A percentile compares a stretch with the other conserved stretches of the same genome.
Evolutionary conservation across 805 yeast species (phyloP).

Genomic region (Cyberlindnera nakhonratchasimensis): DNA sequence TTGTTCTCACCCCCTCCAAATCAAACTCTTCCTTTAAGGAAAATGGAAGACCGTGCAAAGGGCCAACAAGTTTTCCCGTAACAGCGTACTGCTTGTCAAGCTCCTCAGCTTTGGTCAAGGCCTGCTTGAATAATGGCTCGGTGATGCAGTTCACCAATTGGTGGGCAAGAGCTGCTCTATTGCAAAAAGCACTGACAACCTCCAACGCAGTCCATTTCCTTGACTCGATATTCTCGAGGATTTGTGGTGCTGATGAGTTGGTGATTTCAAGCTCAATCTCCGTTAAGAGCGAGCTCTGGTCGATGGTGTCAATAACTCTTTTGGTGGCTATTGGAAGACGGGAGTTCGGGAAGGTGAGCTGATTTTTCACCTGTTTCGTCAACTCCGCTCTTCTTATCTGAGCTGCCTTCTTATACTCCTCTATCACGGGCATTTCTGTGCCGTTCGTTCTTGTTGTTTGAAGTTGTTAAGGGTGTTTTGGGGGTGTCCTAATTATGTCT

Average conservation of each 20-base stretch:
- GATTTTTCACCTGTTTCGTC: background rate
- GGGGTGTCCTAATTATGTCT: too few species aligned
- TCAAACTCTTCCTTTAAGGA: constrained; percentile 47
- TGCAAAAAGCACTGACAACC: constrained; percentile 51
- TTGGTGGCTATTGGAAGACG: background rate
- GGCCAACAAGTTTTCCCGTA: constrained; percentile 52
- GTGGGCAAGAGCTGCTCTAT: constrained; percentile 56
- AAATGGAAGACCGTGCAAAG: constrained; percentile 65
- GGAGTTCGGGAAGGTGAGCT: background rate
- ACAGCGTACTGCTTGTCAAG: constrained; percentile 45
- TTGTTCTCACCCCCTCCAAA: constrained; percentile 44
- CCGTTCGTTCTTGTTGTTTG: background rate
- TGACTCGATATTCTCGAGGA: constrained; percentile 28
- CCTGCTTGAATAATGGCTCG: constrained; percentile 48
- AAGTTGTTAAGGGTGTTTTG: too few species aligned
- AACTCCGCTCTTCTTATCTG: background rate
- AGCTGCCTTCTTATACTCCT: background rate
- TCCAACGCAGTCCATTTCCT: constrained; percentile 37
- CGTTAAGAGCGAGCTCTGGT: background rate
- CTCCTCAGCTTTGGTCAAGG: constrained; percentile 48
- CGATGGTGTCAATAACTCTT: background rate
- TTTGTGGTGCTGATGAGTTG: constrained; percentile 28
- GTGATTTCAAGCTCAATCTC: constrained; percentile 38
- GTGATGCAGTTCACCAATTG: constrained; percentile 41
- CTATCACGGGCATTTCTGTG: background rate